Conservation (phyloP, 2,329 filamentous ascomycete genomes). For the Colletotrichum cordylinicola region DNA sequence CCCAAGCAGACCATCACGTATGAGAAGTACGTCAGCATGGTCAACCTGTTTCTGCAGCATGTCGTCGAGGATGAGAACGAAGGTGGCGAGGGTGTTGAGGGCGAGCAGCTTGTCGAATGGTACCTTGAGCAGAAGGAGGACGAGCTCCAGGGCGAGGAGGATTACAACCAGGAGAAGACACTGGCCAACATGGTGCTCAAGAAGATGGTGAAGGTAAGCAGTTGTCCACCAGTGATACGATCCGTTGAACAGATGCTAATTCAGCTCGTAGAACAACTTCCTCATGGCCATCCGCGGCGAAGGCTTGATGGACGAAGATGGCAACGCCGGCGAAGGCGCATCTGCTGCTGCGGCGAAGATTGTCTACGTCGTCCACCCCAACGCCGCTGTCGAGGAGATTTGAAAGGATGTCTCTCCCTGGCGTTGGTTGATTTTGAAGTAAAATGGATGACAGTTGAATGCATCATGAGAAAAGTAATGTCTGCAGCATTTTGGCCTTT, state of each 20-base stretch:
- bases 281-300: slow-evolving; percentile 79
- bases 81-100: slow-evolving; percentile 82
- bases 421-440: not conserved
- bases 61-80: slow-evolving; percentile 82
- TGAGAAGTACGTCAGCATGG: slow-evolving; percentile 91
- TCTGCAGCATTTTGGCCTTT: slow-evolving; percentile 1
- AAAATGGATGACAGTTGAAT: not conserved
- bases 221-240: slow-evolving; percentile 40
- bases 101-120: slow-evolving; percentile 83
- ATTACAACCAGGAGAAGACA: slow-evolving; percentile 75
- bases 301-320: slow-evolving; percentile 55
- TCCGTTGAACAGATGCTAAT: slow-evolving; percentile 52
- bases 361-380: slow-evolving; percentile 92
- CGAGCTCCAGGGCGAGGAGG: slow-evolving; percentile 77
- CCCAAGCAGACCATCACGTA: slow-evolving; percentile 90
- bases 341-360: slow-evolving; percentile 55
- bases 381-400: slow-evolving; percentile 80
- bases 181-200: slow-evolving; percentile 87
- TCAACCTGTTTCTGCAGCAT: slow-evolving; percentile 82
- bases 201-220: slow-evolving; percentile 83
- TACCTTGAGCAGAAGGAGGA: slow-evolving; percentile 92
- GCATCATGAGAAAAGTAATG: slow-evolving; percentile 2
- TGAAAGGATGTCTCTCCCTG: slow-evolving; percentile 27
- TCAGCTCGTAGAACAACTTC: slow-evolving; percentile 72
- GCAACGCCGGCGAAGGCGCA: slow-evolving; percentile 45